Evolutionary conservation across 129 eudicot species (phyloP).

Genomic region (Heracleum sosnowskyi): DNA sequence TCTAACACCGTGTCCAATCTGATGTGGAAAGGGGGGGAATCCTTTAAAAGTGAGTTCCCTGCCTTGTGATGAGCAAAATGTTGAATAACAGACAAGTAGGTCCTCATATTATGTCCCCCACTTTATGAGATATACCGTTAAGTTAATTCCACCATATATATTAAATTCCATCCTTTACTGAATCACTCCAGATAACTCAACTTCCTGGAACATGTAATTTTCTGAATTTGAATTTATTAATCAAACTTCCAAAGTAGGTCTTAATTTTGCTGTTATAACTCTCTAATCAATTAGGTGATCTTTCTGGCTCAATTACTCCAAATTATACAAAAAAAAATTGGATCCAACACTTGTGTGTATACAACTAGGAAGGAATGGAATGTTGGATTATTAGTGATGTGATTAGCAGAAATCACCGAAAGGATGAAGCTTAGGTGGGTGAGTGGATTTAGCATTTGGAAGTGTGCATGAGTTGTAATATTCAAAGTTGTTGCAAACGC

Average conservation of each 20-base stretch:
- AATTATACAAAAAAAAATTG: too few species aligned
- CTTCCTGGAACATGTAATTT: background rate
- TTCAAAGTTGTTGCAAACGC: background rate
- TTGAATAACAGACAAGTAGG: background rate
- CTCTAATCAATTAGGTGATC: background rate
- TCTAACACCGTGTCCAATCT: background rate
- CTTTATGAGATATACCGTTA: background rate
- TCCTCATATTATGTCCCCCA: background rate
- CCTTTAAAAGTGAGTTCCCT: background rate
- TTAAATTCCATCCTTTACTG: background rate
- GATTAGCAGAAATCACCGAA: constrained; percentile 7
- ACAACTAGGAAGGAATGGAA: background rate
- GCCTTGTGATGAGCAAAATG: background rate
- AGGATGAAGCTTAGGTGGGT: constrained; percentile 2
- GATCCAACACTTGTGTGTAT: too few species aligned
- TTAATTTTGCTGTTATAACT: background rate
- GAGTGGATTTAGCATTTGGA: constrained; percentile 9
- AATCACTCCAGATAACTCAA: background rate
- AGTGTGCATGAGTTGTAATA: background rate
- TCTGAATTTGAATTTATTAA: background rate
- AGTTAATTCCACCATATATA: background rate
- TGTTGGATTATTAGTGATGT: background rate
- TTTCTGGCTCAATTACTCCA: background rate
- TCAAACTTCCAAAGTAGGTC: background rate
- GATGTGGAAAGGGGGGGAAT: background rate